Conservation (phyloP, 345 rosid species). For the Iberis pinnata region DNA sequence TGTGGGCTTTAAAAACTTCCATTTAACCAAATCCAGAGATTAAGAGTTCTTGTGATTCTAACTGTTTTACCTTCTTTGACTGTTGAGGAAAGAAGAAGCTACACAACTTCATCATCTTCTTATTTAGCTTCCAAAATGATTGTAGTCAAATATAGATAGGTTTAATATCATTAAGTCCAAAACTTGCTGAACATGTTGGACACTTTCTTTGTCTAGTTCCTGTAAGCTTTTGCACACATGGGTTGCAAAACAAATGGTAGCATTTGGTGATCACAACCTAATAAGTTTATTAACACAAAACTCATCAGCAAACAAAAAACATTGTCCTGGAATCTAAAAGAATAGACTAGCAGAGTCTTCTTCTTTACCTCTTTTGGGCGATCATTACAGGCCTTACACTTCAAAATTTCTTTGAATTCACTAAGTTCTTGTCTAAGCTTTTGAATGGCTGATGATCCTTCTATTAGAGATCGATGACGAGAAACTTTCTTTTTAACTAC, state of each 20-base stretch:
- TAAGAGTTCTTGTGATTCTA: too few species aligned
- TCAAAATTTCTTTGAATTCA: constrained; percentile 84
- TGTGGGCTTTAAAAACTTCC: too few species aligned
- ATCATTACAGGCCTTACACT: constrained; percentile 82
- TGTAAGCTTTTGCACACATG: constrained; percentile 64
- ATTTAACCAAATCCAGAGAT: too few species aligned
- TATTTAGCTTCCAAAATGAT: too few species aligned
- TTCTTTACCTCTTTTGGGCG: constrained; percentile 92
- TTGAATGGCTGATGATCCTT: constrained; percentile 60
- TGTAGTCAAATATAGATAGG: constrained; percentile 75
- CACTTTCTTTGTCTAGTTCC: constrained; percentile 86
- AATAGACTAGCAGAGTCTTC: constrained; percentile 1
- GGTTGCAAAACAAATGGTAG: constrained; percentile 86
- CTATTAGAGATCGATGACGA: constrained; percentile 48
- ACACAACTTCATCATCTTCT: too few species aligned
- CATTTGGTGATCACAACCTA: constrained; percentile 98
- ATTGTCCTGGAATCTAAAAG: constrained; percentile 1
- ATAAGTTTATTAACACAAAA: constrained; percentile 17
- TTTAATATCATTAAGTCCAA: constrained; percentile 82
- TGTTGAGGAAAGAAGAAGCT: too few species aligned
- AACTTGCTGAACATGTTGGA: constrained; percentile 72
- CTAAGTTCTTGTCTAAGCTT: constrained; percentile 72
- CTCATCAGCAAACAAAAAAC: constrained; percentile 5
- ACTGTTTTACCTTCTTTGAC: too few species aligned
- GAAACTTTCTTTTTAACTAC: constrained; percentile 54